Evolutionary conservation across 768 basidiomycete genomes (phyloP).

Genomic region (Russula sp.): DNA sequence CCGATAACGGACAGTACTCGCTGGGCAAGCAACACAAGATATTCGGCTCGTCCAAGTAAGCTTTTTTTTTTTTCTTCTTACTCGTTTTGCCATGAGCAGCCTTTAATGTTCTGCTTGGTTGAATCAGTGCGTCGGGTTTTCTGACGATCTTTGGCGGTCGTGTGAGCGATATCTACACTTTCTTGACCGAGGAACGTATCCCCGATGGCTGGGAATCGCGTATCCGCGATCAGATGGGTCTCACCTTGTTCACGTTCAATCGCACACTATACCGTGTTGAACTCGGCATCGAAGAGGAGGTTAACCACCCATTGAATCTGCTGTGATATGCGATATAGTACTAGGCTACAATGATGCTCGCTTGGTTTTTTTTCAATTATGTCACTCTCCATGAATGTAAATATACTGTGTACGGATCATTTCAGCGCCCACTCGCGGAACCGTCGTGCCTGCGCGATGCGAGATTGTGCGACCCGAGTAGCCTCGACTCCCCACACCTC

Average conservation of each 20-base stretch:
- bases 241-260: slow-evolving; percentile 56
- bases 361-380: background rate
- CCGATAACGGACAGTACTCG: slow-evolving; percentile 49
- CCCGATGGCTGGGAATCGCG: slow-evolving; percentile 66
- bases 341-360: background rate
- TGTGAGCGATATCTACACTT: slow-evolving; percentile 42
- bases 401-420: background rate
- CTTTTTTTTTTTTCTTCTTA: background rate
- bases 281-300: slow-evolving; percentile 29
- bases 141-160: slow-evolving; percentile 61
- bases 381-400: background rate
- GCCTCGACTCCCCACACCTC: slow-evolving; percentile 17
- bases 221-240: slow-evolving; percentile 43
- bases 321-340: background rate
- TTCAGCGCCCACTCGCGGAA: slow-evolving; percentile 14
- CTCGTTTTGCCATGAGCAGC: too few relatives aligned
- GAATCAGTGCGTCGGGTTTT: slow-evolving; percentile 50
- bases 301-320: background rate
- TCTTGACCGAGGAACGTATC: slow-evolving; percentile 64
- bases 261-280: slow-evolving; percentile 27
- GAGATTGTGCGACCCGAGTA: background rate
- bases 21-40: slow-evolving; percentile 44
- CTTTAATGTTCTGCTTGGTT: too few relatives aligned
- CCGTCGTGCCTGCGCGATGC: slow-evolving; percentile 4
- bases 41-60: slow-evolving; percentile 64